These are phyloP conservation scores for Leishmania arabica DNA, from an alignment of 208 protist species.

Conservation along the genomic window DNA sequence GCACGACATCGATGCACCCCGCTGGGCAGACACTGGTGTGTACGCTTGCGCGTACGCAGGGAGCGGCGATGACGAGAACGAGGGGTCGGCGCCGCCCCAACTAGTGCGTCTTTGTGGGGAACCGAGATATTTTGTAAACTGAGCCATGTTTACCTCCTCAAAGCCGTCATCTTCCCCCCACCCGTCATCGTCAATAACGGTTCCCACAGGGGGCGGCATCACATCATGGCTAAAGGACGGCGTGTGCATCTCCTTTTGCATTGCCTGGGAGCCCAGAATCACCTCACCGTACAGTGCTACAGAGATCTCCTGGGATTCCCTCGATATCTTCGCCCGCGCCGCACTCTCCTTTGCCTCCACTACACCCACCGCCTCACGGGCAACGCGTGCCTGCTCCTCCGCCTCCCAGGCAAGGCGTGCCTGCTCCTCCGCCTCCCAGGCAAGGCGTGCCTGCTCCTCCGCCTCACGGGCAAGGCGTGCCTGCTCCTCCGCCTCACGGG, in stretches of 20 bases:
- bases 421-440: conserved; percentile 3
- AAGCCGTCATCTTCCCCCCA: conserved; percentile 49
- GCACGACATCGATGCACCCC: not conserved
- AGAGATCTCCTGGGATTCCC: conserved; percentile 26
- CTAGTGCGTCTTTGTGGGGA: not conserved
- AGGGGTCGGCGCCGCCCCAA: not conserved
- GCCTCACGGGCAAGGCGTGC: too few species aligned
- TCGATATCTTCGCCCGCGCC: conserved; percentile 32
- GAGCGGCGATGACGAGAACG: not conserved
- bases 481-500: not conserved
- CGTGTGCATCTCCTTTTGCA: not conserved
- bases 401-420: conserved; percentile 2
- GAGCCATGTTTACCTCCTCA: conserved; percentile 35
- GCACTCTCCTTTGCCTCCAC: conserved; percentile 22
- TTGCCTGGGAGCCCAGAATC: conserved; percentile 27
- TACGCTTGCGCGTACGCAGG: not conserved
- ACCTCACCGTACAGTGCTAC: conserved; percentile 29
- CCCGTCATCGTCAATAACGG: not conserved
- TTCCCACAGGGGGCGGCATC: not conserved
- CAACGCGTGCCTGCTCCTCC: conserved; percentile 4
- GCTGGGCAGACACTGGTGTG: not conserved
- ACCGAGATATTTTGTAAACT: not conserved
- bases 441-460: not conserved
- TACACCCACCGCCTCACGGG: not conserved
- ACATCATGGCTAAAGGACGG: not conserved